These are phyloP conservation scores for Dendrostoma leiphaemia DNA, from an alignment of 2,329 filamentous ascomycete species.

Conservation along the genomic window DNA sequence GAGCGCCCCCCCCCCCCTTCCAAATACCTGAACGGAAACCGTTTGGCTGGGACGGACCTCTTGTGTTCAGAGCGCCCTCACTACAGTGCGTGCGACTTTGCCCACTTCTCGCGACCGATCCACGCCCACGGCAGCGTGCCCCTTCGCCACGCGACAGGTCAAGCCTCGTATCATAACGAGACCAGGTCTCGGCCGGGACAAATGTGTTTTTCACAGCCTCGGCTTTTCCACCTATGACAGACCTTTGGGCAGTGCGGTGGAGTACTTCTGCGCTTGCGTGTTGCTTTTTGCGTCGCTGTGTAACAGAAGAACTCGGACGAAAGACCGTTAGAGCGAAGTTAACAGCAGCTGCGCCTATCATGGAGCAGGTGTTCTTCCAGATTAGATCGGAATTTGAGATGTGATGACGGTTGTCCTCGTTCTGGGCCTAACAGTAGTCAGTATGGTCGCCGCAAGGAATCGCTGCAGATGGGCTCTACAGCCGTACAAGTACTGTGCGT, in stretches of 20 bases:
- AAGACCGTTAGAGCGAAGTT: not conserved
- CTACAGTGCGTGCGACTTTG: no score
- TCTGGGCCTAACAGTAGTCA: not conserved
- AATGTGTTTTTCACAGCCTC: not conserved
- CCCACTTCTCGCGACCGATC: no score
- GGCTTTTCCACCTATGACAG: not conserved
- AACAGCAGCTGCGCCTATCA: not conserved
- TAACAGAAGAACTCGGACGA: not conserved
- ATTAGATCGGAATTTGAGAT: not conserved
- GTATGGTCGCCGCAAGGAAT: not conserved
- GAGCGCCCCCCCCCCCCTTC: no score
- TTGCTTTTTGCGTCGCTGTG: not conserved
- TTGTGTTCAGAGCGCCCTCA: no score
- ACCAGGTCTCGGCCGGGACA: not conserved
- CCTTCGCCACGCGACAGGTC: not conserved
- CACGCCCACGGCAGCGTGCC: not conserved
- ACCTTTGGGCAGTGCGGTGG: not conserved
- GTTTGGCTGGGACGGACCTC: no score
- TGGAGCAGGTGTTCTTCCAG: not conserved
- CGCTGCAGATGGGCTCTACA: not conserved
- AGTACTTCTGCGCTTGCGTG: not conserved
- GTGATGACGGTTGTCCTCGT: not conserved
- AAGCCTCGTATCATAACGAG: not conserved
- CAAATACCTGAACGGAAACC: no score
- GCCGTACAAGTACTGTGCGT: not conserved